Evolutionary conservation across 2,329 filamentous ascomycete genomes (phyloP).

Genomic region (Aureobasidium subglaciale): DNA sequence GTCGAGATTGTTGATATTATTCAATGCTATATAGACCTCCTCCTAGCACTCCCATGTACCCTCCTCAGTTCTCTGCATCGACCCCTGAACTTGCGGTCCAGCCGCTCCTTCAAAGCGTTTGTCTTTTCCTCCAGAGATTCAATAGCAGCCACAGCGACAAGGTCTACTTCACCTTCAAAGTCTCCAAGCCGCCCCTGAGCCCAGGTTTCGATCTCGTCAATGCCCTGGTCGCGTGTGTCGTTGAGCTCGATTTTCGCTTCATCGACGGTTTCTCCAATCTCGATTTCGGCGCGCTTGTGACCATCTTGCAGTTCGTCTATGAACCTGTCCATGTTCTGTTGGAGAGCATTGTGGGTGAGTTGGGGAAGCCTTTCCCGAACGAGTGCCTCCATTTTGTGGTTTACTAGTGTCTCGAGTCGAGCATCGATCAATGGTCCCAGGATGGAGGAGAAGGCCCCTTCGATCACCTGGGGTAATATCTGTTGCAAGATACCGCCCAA

Average conservation of each 20-base stretch:
- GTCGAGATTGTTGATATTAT: neutral
- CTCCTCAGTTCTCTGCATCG: neutral
- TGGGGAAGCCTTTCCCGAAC: neutral
- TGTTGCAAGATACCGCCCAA: neutral
- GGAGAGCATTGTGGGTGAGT: neutral
- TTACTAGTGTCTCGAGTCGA: neutral
- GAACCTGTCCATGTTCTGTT: conserved; percentile 1
- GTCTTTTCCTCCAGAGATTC: neutral
- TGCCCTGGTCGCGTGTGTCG: neutral
- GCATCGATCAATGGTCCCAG: neutral
- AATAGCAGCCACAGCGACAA: neutral
- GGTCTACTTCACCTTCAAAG: neutral
- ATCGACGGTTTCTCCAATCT: neutral
- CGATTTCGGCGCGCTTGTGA: neutral
- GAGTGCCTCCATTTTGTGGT: neutral
- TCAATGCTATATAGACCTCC: conserved; percentile 5
- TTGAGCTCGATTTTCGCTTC: conserved; percentile 3
- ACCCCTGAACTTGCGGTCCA: neutral
- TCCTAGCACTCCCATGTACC: neutral
- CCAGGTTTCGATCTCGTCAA: conserved; percentile 1
- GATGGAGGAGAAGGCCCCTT: neutral
- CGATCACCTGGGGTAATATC: neutral
- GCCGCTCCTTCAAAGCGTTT: neutral
- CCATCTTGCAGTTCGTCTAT: neutral
- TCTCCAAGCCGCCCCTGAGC: neutral